Percentiles rank a stretch among this genome's conserved stretches.
Evolutionary conservation across 805 yeast species (phyloP).

Genomic region (Candida fluviatilis): DNA sequence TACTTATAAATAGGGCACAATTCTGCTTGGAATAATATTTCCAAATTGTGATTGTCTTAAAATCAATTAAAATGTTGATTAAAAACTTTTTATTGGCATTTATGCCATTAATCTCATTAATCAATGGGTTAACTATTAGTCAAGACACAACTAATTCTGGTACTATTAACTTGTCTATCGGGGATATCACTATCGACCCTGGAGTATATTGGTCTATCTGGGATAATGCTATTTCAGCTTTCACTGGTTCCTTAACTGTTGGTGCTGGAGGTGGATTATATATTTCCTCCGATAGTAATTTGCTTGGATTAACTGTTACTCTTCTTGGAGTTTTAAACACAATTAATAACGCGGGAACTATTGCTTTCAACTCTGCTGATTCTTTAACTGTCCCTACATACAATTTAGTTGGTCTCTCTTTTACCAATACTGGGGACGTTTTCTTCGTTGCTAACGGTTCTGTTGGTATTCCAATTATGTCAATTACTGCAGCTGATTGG

Average conservation of each 20-base stretch:
- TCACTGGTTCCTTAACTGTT: constrained; percentile 19
- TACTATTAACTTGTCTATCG: constrained; percentile 14
- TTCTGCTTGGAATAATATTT: too few species aligned
- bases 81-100: not conserved
- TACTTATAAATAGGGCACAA: not conserved
- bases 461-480: constrained; percentile 11
- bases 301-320: constrained; percentile 14
- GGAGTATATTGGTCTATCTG: constrained; percentile 25
- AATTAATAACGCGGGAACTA: constrained; percentile 16
- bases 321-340: constrained; percentile 11
- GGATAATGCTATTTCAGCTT: constrained; percentile 15
- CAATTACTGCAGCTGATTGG: constrained; percentile 13
- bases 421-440: constrained; percentile 21
- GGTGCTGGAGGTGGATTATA: constrained; percentile 21
- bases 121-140: constrained; percentile 1
- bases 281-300: constrained; percentile 13
- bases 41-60: too few species aligned
- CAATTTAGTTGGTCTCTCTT: constrained; percentile 12
- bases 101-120: not conserved
- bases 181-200: constrained; percentile 15
- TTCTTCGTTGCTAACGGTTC: constrained; percentile 20
- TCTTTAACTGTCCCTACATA: constrained; percentile 15
- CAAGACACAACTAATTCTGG: constrained; percentile 16
- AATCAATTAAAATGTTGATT: not conserved
- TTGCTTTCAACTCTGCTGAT: constrained; percentile 19